Base-by-base conservation (phyloP, 305 asterid species). In the Solanum aculeatissimum region DNA sequence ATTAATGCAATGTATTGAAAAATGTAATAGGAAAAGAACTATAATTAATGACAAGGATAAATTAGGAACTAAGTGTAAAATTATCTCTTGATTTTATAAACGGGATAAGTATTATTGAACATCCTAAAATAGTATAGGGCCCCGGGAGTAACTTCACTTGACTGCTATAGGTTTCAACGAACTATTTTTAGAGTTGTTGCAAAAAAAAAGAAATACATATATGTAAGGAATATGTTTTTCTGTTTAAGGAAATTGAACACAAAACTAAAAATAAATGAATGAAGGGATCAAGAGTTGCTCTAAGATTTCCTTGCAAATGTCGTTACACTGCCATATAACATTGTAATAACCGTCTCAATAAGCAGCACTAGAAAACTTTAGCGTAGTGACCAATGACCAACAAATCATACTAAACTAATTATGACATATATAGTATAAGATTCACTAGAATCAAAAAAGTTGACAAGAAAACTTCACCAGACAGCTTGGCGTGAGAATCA, bases 401-500 rank as follows among this genome's bases (percentile, higher is more conserved):
- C 47, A 51, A 16, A 51, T 77, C 0, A 40, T 70, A 68, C 4
- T 29, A 16, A 16, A 49, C 43, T 27, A 47, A 47, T 60, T 60
- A 60, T 25, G 60, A 75, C 62, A 68, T 68, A 70, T 10, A 60
- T 23, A 23, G 9, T 60, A 29, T 16, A 32, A 29, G 65, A 77
- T 51, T 53, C 43, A 84, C 42, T 27, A 78, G 78, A 38, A 35
- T 68, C 1, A 47, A 75, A 75, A 42, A 43, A 23, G 4, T 19
- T 75, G 23, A 75, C 81, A 75, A 75, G 62, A 75, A 75, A 75
- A 29, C 81, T 47, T 25, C 74, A 16, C 43, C 81, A 15, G 62
- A 77, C 82, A 77, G 82, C 82, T 77, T 77, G 82, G 6, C 82
- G 82, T 77, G 82, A 77, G 65, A 51, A 77, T 77, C 82, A 77